These are phyloP conservation scores for Myriosclerotinia scirpicola DNA, from an alignment of 2,329 filamentous ascomycete genomes.

Conservation along the genomic window DNA sequence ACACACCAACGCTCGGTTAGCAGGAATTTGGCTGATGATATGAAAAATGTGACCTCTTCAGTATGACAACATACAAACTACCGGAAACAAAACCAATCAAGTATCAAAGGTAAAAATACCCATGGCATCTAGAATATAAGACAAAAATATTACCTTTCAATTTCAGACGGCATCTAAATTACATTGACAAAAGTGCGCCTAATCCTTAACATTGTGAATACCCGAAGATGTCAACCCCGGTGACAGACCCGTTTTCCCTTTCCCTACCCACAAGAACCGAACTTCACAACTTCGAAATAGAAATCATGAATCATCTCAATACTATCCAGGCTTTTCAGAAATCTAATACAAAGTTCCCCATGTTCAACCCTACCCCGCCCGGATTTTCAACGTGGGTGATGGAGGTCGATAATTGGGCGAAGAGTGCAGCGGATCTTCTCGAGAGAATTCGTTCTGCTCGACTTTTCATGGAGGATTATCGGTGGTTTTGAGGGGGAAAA, in stretches of 20 bases:
- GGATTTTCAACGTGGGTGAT: neutral
- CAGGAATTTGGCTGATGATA: too few species aligned
- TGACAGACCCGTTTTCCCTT: neutral
- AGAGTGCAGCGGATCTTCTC: neutral
- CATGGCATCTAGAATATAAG: neutral
- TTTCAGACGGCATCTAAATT: too few species aligned
- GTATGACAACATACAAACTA: neutral
- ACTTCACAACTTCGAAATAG: neutral
- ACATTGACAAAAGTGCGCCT: too few species aligned
- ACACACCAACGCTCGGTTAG: too few species aligned
- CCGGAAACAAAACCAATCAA: neutral
- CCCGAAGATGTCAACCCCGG: neutral
- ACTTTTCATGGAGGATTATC: neutral
- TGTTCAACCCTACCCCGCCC: neutral
- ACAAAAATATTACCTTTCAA: too few species aligned
- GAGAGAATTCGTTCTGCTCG: neutral
- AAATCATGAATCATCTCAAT: neutral
- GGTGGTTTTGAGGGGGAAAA: neutral
- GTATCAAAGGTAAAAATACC: too few species aligned
- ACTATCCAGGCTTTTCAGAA: neutral
- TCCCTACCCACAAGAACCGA: neutral
- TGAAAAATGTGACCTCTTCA: neutral
- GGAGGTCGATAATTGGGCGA: neutral
- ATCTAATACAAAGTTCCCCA: neutral
- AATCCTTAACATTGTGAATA: too few species aligned